phyloP scores from a whole-genome alignment of 106 monocot species.

The Allium cepa region DNA sequence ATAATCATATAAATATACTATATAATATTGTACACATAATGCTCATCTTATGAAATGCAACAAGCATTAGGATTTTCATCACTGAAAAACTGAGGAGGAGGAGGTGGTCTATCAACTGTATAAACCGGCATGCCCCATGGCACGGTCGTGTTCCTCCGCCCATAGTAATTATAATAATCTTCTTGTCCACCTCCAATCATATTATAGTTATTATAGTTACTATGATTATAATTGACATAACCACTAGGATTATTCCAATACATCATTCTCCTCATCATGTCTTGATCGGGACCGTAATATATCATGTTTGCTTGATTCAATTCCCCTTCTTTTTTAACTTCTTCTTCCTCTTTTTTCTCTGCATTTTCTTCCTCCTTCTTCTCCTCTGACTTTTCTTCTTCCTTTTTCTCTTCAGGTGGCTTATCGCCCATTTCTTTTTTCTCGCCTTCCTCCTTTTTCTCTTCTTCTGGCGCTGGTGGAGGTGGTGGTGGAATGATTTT shows the following conservation, averaged over 20 bases:
- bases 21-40: not conserved
- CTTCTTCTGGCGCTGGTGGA: conserved; percentile 34
- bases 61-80: conserved; percentile 98
- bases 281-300: conserved; percentile 15
- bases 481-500: conserved; percentile 57
- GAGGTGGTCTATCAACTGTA: conserved; percentile 32
- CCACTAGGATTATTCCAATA: conserved; percentile 27
- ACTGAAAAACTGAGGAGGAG: conserved; percentile 84
- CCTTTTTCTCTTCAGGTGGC: conserved; percentile 21
- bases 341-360: conserved; percentile 23
- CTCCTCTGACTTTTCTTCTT: conserved; percentile 11
- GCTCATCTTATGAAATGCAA: conserved; percentile 44
- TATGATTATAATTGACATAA: not conserved
- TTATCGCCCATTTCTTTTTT: conserved; percentile 16
- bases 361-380: conserved; percentile 10
- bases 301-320: not conserved
- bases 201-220: conserved; percentile 7
- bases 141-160: conserved; percentile 5
- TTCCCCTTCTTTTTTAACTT: conserved; percentile 7
- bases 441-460: conserved; percentile 32
- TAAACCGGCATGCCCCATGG: conserved; percentile 32
- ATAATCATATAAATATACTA: not conserved
- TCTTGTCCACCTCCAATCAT: conserved; percentile 5
- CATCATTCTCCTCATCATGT: conserved; percentile 59
- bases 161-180: not conserved